A percentile compares a stretch with the other conserved stretches of the same genome.
Conservation (phyloP, 83 land plant genomes). For the Picea abies region DNA sequence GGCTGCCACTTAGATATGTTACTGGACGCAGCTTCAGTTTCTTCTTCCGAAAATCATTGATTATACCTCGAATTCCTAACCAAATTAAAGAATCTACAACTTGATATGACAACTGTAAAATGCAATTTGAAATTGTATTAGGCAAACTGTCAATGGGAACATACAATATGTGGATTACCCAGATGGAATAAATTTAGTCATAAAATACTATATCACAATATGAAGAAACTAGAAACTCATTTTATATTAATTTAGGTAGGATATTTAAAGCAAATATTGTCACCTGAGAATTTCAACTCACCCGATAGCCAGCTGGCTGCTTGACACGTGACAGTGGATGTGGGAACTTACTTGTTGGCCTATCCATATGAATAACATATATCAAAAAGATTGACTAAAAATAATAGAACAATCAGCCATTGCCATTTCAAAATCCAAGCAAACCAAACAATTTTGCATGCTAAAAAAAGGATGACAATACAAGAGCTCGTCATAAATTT, state of each 20-base stretch:
- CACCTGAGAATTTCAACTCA: constrained; percentile 25
- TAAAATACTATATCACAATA: neutral
- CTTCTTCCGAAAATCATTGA: constrained; percentile 94
- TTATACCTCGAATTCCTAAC: constrained; percentile 92
- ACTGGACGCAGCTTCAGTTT: constrained; percentile 93
- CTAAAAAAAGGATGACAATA: neutral
- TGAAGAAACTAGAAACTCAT: neutral
- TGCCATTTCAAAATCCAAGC: neutral
- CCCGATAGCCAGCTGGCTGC: constrained; percentile 85
- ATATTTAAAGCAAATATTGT: neutral
- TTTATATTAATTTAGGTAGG: neutral
- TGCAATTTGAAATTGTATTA: neutral
- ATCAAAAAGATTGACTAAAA: neutral
- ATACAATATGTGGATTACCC: neutral
- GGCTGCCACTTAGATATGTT: constrained; percentile 91
- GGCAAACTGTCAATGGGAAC: neutral
- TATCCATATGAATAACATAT: constrained; percentile 17
- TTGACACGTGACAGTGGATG: constrained; percentile 92
- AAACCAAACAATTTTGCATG: constrained; percentile 1
- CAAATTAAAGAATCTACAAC: constrained; percentile 97
- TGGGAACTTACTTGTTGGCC: constrained; percentile 93
- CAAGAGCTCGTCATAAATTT: neutral
- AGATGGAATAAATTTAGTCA: neutral
- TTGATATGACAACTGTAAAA: constrained; percentile 92
- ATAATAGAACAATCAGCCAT: neutral